Conservation (phyloP, 1,284 basidiomycete genomes). For the Cryptococcus hybrid region DNA sequence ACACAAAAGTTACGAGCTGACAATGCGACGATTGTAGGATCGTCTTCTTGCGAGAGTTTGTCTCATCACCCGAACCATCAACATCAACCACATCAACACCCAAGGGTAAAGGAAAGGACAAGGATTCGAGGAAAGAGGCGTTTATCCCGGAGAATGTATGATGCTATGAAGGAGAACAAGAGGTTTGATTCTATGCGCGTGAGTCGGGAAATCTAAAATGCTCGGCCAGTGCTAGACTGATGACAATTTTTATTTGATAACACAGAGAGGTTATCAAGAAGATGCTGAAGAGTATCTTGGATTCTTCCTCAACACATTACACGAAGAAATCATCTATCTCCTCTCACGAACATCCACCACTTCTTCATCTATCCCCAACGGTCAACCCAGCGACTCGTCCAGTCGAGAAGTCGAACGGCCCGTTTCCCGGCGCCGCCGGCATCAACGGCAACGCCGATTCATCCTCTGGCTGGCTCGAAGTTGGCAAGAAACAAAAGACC, state of each 20-base stretch:
- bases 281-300: conserved; percentile 99
- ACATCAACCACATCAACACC: conserved; percentile 7
- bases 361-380: conserved; percentile 51
- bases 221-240: neutral
- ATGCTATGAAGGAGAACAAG: conserved; percentile 93
- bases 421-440: conserved; percentile 40
- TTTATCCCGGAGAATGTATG: conserved; percentile 87
- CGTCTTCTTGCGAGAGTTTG: conserved; percentile 78
- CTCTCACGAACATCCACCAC: conserved; percentile 54
- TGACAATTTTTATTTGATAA: neutral
- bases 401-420: conserved; percentile 43
- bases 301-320: conserved; percentile 91
- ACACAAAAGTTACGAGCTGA: neutral
- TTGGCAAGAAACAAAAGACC: conserved; percentile 83
- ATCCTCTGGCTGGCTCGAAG: conserved; percentile 72
- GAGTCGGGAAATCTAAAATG: conserved; percentile 37
- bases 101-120: conserved; percentile 23
- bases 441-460: neutral
- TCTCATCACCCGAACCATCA: conserved; percentile 13
- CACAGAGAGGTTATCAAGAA: conserved; percentile 86
- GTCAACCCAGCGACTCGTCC: conserved; percentile 25
- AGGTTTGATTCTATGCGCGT: conserved; percentile 91
- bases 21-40: conserved; percentile 46
- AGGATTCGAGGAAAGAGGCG: conserved; percentile 53
- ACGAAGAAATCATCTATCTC: conserved; percentile 82